Conservation (phyloP, 306 rosid species). For the Casuarina equisetifolia region DNA sequence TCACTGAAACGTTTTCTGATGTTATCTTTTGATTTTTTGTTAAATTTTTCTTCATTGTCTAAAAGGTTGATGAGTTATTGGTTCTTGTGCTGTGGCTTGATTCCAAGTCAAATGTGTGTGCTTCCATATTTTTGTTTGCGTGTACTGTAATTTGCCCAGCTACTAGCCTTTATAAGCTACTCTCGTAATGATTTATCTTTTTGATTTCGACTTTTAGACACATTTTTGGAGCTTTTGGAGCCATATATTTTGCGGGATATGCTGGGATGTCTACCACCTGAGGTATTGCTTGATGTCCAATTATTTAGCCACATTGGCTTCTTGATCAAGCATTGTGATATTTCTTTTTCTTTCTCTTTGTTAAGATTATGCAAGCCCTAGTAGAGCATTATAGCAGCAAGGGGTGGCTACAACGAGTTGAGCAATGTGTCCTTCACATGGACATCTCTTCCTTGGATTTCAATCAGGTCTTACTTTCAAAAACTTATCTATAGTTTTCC, state of each 20-base stretch:
- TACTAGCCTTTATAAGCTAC: neutral
- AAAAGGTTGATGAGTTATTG: too few species aligned
- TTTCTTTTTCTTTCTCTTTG: conserved; percentile 18
- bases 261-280: conserved; percentile 99
- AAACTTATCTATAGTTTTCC: conserved; percentile 25
- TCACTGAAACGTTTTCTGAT: neutral
- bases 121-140: neutral
- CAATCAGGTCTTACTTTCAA: conserved; percentile 68
- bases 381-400: conserved; percentile 88
- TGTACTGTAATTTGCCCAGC: neutral
- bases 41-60: too few species aligned
- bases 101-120: neutral
- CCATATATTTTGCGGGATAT: conserved; percentile 92
- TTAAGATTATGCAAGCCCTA: conserved; percentile 95
- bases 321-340: conserved; percentile 13
- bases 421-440: conserved; percentile 99
- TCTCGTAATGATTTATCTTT: conserved; percentile 9
- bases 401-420: conserved; percentile 94
- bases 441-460: conserved; percentile 98
- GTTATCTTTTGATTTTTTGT: neutral
- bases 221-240: conserved; percentile 98
- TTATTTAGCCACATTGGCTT: conserved; percentile 28
- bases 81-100: too few species aligned
- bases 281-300: conserved; percentile 55
- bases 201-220: conserved; percentile 43